Conservation (phyloP, 2,329 filamentous ascomycete species). For the Trichocomaceae sp. region DNA sequence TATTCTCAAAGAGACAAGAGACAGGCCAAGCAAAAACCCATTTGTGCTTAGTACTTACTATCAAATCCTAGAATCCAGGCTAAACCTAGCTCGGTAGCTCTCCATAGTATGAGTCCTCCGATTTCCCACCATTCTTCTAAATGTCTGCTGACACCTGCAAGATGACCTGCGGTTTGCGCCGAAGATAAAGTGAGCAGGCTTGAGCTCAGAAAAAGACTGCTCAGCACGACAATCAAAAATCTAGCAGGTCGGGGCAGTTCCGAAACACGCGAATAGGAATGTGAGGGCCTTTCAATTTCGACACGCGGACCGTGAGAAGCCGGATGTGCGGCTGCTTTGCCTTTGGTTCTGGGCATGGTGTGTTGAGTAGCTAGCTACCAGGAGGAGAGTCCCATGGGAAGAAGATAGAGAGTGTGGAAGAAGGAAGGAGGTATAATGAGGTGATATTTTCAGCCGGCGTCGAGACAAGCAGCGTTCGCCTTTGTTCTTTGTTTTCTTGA, state of each 20-base stretch:
- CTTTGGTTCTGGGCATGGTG: neutral
- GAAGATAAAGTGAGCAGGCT: constrained; percentile 58
- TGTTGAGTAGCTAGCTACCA: neutral
- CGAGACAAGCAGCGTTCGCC: neutral
- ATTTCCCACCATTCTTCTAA: constrained; percentile 59
- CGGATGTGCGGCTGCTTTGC: neutral
- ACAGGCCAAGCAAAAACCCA: neutral
- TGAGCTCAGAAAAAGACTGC: constrained; percentile 57
- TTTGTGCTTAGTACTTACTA: constrained; percentile 5
- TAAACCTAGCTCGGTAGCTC: constrained; percentile 60
- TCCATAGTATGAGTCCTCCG: constrained; percentile 47
- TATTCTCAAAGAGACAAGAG: neutral
- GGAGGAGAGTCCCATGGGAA: neutral
- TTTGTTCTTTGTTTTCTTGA: neutral
- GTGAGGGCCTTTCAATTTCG: neutral
- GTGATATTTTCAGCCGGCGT: neutral
- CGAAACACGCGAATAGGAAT: neutral
- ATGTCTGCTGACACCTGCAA: constrained; percentile 60
- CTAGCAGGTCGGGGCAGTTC: constrained; percentile 28
- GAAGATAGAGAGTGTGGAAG: neutral
- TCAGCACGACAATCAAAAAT: constrained; percentile 43
- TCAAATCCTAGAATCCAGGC: constrained; percentile 65
- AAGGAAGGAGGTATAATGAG: neutral
- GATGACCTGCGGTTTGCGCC: constrained; percentile 56
- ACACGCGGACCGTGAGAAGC: neutral